Conservation (phyloP, 2,329 filamentous ascomycete species). For the Pseudocercospora fuligena region DNA sequence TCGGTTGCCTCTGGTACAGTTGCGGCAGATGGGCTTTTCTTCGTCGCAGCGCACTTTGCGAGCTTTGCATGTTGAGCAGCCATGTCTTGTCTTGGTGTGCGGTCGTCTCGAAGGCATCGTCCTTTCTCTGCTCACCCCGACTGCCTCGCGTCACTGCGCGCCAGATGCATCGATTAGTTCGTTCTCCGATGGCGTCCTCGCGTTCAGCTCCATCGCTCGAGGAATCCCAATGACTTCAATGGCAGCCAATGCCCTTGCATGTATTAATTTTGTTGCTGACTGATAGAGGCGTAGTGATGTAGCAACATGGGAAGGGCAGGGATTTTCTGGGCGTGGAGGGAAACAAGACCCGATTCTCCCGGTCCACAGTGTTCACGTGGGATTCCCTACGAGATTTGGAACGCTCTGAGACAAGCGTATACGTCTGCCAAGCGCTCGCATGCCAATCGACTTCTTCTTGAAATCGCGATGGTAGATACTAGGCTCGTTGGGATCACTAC, state of each 20-base stretch:
- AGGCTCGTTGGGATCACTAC: too few species aligned
- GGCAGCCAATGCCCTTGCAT: neutral
- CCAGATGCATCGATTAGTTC: too few species aligned
- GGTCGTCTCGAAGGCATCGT: conserved; percentile 26
- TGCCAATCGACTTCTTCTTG: too few species aligned
- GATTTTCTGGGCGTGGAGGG: neutral
- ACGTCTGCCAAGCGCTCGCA: too few species aligned
- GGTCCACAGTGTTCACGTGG: neutral
- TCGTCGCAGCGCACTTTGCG: conserved; percentile 31
- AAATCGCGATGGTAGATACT: too few species aligned
- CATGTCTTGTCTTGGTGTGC: conserved; percentile 32
- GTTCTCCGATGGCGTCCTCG: neutral
- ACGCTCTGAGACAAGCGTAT: too few species aligned
- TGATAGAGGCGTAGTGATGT: neutral
- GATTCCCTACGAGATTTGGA: too few species aligned
- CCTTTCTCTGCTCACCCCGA: neutral
- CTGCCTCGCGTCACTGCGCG: too few species aligned
- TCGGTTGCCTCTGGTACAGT: conserved; percentile 31
- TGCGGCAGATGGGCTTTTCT: conserved; percentile 30
- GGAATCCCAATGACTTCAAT: neutral
- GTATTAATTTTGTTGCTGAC: neutral
- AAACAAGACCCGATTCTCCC: too few species aligned
- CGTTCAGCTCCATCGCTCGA: neutral
- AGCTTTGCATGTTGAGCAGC: conserved; percentile 31
- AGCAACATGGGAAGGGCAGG: neutral